A percentile compares a stretch with the other conserved stretches of the same genome.
phyloP scores from a whole-genome alignment of 1,284 basidiomycete species.

The Schizophyllum amplum region DNA sequence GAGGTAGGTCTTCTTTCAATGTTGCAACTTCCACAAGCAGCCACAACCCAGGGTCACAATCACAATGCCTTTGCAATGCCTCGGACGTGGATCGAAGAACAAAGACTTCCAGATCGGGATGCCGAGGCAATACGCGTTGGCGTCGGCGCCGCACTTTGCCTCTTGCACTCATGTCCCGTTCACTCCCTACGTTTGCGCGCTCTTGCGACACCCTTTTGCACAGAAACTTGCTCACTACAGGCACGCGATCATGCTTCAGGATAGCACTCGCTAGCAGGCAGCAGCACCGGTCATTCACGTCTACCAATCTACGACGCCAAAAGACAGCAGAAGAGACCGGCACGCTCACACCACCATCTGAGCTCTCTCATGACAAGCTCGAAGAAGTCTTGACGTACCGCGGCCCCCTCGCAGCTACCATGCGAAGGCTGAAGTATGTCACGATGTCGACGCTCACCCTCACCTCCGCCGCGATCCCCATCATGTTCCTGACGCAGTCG shows the following conservation, averaged over 20 bases:
- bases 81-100: too few species aligned
- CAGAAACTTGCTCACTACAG: too few species aligned
- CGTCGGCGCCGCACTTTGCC: not conserved
- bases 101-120: not conserved
- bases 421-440: conserved; percentile 75
- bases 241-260: not conserved
- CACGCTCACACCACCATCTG: conserved; percentile 1
- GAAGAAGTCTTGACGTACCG: conserved; percentile 21
- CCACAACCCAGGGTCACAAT: too few species aligned
- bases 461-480: conserved; percentile 63
- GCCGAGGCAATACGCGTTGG: not conserved
- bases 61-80: too few species aligned
- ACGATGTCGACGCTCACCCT: conserved; percentile 73
- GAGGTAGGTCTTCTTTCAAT: too few species aligned
- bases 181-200: not conserved
- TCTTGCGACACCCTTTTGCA: not conserved
- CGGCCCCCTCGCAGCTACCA: conserved; percentile 67
- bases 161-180: not conserved
- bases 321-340: not conserved
- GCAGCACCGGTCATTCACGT: not conserved
- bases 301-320: conserved; percentile 3
- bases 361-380: conserved; percentile 9
- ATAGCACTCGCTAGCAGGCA: not conserved
- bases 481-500: conserved; percentile 77
- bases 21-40: too few species aligned